Conservation (phyloP, 768 basidiomycete species). For the Epithele typhae region DNA sequence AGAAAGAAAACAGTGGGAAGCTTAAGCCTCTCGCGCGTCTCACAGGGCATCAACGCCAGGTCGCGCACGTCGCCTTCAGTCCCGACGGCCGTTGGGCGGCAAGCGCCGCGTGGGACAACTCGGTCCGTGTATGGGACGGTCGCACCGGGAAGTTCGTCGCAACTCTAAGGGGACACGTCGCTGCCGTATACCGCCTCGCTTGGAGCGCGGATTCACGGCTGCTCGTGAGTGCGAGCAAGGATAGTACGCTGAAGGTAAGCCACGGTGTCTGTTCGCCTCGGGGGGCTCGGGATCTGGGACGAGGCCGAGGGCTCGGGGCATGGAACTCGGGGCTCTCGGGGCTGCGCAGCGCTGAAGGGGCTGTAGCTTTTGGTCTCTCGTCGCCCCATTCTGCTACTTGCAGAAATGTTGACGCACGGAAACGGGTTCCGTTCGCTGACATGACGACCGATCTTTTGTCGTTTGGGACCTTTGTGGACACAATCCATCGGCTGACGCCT, state of each 20-base stretch:
- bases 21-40: conserved; percentile 73
- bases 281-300: neutral
- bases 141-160: conserved; percentile 83
- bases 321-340: too few species aligned
- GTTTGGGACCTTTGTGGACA: neutral
- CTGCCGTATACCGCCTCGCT: conserved; percentile 88
- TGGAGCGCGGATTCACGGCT: conserved; percentile 95
- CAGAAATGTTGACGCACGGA: too few species aligned
- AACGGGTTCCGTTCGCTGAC: neutral
- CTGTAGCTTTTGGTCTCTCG: too few species aligned
- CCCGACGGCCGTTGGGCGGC: conserved; percentile 93
- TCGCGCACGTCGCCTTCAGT: conserved; percentile 91
- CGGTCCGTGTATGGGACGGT: conserved; percentile 90
- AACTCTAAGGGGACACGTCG: conserved; percentile 88
- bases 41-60: conserved; percentile 93
- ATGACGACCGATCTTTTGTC: neutral
- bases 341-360: too few species aligned
- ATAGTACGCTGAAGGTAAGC: conserved; percentile 89
- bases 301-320: too few species aligned
- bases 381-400: too few species aligned
- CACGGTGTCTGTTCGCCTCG: neutral
- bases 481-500: neutral
- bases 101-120: conserved; percentile 86
- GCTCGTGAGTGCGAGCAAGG: conserved; percentile 93
- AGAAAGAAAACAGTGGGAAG: conserved; percentile 38